Base-by-base conservation (phyloP, 257 asterid genomes). In the Nicotiana undulata region DNA sequence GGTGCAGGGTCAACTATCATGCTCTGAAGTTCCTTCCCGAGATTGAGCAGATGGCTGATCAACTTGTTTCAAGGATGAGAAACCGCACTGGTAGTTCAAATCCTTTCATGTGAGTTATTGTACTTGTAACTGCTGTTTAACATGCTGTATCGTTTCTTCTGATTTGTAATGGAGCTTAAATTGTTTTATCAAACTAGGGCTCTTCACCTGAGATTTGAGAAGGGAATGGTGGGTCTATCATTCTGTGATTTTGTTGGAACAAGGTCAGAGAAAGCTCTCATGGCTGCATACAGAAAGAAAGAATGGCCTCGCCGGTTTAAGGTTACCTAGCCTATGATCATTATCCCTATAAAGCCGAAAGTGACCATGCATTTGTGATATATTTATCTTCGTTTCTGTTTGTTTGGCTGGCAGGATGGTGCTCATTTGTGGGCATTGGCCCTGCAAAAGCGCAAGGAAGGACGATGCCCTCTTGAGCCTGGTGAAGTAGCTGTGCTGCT, bases 181-280 rank as follows among this genome's bases (percentile, higher is more conserved):
- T 7, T 53, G 17, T 77, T 49, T 63, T 81, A 51, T 66, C 72
- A 24, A 29, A 84, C 85, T 91, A 96, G 99, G 99, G 98, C 99
- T 86, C 98, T 96, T 88, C 99, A 96, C 85, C 84, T 96, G 76
- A 90, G 99, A 87, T 96, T 96, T 86, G 99, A 96, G 87, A 96
- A 96, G 89, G 99, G 99, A 85, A 96, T 96, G 99, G 99, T 96
- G 77, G 99, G 99, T 83, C 98, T 96, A 44, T 96, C 98, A 20
- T 96, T 96, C 89, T 96, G 99, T 83, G 99, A 96, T 86, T 96
- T 96, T 86, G 97, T 96, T 79, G 99, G 98, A 52, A 88, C 98
- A 68, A 89, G 99, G 85, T 58, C 81, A 77, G 98, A 96, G 93
- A 96, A 94, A 89, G 97, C 92, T 80, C 90, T 94, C 75, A 96